Percentiles rank a stretch among this genome's conserved stretches.
Conservation (phyloP, 176 grass and related monocot genomes). For the Oryza meridionalis region DNA sequence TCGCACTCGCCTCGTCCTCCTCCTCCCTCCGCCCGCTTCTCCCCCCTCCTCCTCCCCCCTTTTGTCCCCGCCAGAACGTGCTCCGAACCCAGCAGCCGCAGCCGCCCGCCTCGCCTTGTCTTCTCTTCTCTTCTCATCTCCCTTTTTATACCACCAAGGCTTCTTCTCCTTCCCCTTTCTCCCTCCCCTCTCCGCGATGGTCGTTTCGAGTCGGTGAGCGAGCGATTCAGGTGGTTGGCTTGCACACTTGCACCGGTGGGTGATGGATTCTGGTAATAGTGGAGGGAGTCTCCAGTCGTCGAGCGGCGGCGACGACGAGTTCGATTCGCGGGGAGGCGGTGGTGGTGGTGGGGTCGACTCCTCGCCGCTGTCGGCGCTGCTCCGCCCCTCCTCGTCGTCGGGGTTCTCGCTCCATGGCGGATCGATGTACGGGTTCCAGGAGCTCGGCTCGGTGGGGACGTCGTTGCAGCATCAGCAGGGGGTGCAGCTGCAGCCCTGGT, state of each 20-base stretch:
- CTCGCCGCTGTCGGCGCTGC: slow-evolving; percentile 61
- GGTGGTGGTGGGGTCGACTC: slow-evolving; percentile 41
- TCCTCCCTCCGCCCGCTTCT: not conserved
- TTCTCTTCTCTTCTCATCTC: not conserved
- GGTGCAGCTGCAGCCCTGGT: slow-evolving; percentile 35
- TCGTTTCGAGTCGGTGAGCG: slow-evolving; percentile 25
- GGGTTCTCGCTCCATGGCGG: slow-evolving; percentile 53
- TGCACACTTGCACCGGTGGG: slow-evolving; percentile 4
- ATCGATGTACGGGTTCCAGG: slow-evolving; percentile 57
- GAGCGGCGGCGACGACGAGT: slow-evolving; percentile 86
- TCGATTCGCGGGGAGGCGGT: slow-evolving; percentile 50
- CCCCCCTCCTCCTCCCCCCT: not conserved
- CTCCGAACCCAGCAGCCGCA: slow-evolving; percentile 29
- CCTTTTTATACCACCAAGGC: slow-evolving; percentile 46
- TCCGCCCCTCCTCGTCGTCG: slow-evolving; percentile 38
- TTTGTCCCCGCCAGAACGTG: slow-evolving; percentile 27
- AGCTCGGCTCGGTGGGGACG: slow-evolving; percentile 26
- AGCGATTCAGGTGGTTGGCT: slow-evolving; percentile 16
- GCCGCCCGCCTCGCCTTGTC: not conserved
- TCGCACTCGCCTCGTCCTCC: slow-evolving; percentile 20
- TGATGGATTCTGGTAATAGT: slow-evolving; percentile 85
- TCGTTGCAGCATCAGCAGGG: not conserved
- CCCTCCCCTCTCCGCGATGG: slow-evolving; percentile 31
- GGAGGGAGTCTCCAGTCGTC: slow-evolving; percentile 82
- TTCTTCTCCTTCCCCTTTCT: slow-evolving; percentile 7